Conservation (phyloP, 345 rosid species). For the Viola odorata region DNA sequence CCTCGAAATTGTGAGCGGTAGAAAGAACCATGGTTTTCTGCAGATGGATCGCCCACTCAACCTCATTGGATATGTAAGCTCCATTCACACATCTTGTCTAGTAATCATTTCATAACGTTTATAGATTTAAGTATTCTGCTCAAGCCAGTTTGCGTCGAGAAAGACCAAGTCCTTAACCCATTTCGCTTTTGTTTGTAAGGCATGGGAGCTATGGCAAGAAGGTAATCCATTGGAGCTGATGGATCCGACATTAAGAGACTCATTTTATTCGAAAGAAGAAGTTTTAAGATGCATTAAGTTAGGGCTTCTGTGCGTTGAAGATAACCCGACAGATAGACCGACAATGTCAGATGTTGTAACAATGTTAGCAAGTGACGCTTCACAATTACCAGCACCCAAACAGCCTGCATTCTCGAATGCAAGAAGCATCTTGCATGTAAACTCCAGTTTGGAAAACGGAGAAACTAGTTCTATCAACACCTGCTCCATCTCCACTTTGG, state of each 20-base stretch:
- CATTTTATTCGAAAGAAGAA: background rate
- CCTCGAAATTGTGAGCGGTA: background rate
- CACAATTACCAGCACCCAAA: background rate
- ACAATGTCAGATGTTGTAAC: slow-evolving; percentile 9
- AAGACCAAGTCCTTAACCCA: too few relatives aligned
- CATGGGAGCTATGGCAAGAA: slow-evolving; percentile 19
- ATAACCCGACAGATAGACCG: slow-evolving; percentile 8
- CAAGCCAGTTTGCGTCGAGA: too few relatives aligned
- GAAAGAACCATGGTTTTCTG: slow-evolving; percentile 3
- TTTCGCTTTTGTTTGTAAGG: slow-evolving; percentile 5
- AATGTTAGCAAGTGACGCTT: slow-evolving; percentile 14
- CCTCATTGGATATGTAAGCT: slow-evolving; percentile 18
- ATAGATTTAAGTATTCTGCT: too few relatives aligned
- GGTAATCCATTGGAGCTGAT: slow-evolving; percentile 2
- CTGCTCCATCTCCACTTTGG: background rate
- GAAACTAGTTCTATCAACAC: background rate
- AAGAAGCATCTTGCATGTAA: background rate
- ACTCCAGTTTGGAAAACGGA: background rate
- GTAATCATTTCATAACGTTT: too few relatives aligned
- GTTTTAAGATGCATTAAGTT: slow-evolving; percentile 13
- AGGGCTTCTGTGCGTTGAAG: slow-evolving; percentile 11
- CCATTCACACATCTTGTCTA: background rate
- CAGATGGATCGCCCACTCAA: slow-evolving; percentile 1
- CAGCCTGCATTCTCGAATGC: too few relatives aligned
- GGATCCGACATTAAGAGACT: background rate